Evolutionary conservation across 2,329 filamentous ascomycete species (phyloP), one percentile per base, ranked within the genome.

Genomic region (Albifimbria verrucaria): DNA sequence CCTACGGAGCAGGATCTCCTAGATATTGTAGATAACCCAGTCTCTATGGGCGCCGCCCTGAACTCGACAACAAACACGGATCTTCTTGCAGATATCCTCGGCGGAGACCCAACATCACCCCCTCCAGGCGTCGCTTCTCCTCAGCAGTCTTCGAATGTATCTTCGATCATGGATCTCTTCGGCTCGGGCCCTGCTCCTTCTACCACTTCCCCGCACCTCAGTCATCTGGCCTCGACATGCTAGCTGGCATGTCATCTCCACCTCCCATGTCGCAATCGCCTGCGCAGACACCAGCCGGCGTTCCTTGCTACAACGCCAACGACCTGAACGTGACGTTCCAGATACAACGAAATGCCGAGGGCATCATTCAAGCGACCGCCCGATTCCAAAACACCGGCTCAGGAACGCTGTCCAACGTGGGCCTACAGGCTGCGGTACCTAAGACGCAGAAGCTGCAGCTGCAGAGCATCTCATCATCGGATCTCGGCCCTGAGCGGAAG

Each of bases 371-470:
- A 67, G 86, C 96, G 7, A 78, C 87, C 48, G 92, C 92, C 17
- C 85, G 86, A 9, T 99, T 99, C 78, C 83, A 82, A 39, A 97
- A 97, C 70, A 82, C 75, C 0, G 78, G 79, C 53, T 83, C 87
- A 25, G 80, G 79, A 15, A 74, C 77, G 15, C 77, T 97, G 48
- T 86, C 86, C 17, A 83, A 82, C 45, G 89, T 97, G 25, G 90
- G 90, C 23, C 71, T 99, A 59, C 94, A 99, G 70, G 94, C 93
- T 43, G 94, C 94, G 1, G 94, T 99, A 51, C 94, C 94, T 9
- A 99, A 97, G 74, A 91, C 89, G 44, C 94, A 99, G 73, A 96
- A 94, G 69, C 74, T 99, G 64, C 92, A 97, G 68, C 76, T 99
- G 59, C 88, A 95, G 68, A 90, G 88, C 54, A 96, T 99, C 60